phyloP scores from a whole-genome alignment of 108 stramenopile species.

The Aurantiochytrium sp. region DNA sequence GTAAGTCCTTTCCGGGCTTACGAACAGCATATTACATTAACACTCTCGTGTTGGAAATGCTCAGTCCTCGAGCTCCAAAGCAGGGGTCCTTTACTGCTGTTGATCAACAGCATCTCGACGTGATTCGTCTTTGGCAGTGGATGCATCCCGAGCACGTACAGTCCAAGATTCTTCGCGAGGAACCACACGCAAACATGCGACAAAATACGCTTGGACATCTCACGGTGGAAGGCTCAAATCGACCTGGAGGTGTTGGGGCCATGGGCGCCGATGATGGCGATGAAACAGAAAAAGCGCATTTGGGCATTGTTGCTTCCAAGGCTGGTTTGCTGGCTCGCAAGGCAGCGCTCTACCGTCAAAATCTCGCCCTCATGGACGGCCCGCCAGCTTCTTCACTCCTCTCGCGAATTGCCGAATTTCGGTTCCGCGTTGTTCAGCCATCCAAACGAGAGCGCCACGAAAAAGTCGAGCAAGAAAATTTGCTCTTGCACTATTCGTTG shows the following conservation, averaged over 20 bases:
- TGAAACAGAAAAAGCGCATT: no score
- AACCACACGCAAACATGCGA: neutral
- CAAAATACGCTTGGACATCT: no score
- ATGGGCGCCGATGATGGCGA: no score
- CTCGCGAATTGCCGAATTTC: neutral
- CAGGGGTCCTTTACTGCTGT: neutral
- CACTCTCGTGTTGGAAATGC: neutral
- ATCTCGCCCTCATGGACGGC: neutral
- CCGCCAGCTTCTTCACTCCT: neutral
- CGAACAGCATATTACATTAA: neutral
- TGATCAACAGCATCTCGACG: neutral
- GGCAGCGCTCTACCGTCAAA: neutral
- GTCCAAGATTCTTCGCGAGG: neutral
- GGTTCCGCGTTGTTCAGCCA: neutral
- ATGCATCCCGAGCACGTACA: neutral
- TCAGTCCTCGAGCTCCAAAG: neutral
- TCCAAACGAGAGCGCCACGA: neutral
- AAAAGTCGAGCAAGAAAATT: neutral
- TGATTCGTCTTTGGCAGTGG: neutral
- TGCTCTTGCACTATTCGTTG: neutral
- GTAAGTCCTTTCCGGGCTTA: neutral
- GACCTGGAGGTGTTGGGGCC: no score
- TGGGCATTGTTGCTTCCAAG: no score
- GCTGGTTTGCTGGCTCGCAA: neutral
- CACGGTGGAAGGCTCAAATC: no score